A percentile compares a stretch with the other conserved stretches of the same genome.
Conservation (phyloP, 441 rosid genomes). For the Corymbia citriodora region DNA sequence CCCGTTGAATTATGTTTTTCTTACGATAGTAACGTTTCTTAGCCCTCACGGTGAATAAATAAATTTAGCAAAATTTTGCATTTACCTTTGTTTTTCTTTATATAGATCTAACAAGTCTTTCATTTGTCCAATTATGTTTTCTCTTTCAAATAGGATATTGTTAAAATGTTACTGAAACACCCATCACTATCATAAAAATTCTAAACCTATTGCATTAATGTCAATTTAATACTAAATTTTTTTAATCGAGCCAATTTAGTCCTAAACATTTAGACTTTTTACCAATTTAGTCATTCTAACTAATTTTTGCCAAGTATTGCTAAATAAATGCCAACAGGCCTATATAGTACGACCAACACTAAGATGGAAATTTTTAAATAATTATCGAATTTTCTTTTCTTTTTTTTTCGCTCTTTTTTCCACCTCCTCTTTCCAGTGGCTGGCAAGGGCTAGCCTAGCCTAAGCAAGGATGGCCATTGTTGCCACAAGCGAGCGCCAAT, state of each 20-base stretch:
- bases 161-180: too few relatives aligned
- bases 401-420: background rate
- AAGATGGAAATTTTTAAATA: too few relatives aligned
- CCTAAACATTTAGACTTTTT: too few relatives aligned
- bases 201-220: too few relatives aligned
- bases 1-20: background rate
- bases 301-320: background rate
- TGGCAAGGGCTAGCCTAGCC: background rate
- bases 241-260: too few relatives aligned
- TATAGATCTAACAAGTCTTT: too few relatives aligned
- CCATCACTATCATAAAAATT: too few relatives aligned
- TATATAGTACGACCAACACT: background rate
- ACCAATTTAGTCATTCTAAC: too few relatives aligned
- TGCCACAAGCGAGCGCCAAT: accelerated
- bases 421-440: background rate
- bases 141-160: too few relatives aligned
- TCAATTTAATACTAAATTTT: too few relatives aligned
- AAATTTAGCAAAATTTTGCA: background rate
- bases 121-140: too few relatives aligned
- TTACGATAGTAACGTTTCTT: background rate
- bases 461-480: background rate
- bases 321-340: accelerated
- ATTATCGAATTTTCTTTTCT: too few relatives aligned
- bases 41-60: background rate
- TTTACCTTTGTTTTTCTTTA: background rate